Percentiles rank a stretch among this genome's conserved stretches.
Evolutionary conservation across 768 basidiomycete genomes (phyloP).

Genomic region (Mycena filopes): DNA sequence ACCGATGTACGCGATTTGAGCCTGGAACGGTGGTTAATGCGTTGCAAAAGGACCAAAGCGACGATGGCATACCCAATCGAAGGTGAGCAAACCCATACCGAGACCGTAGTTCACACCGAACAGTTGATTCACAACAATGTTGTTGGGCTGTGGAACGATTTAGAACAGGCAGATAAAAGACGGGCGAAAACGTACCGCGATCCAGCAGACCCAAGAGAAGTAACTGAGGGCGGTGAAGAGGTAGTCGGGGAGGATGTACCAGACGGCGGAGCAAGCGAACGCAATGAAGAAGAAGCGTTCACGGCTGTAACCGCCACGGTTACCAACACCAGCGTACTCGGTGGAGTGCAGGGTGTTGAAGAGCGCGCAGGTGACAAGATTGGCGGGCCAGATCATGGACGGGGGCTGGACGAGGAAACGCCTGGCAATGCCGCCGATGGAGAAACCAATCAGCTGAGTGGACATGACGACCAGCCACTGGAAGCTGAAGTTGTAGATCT

Average conservation of each 20-base stretch:
- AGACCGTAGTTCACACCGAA: slow-evolving; percentile 30
- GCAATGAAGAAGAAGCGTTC: slow-evolving; percentile 77
- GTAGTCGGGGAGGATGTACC: slow-evolving; percentile 62
- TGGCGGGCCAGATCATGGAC: slow-evolving; percentile 74
- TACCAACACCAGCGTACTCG: slow-evolving; percentile 70
- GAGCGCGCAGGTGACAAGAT: slow-evolving; percentile 74
- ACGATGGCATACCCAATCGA: slow-evolving; percentile 52
- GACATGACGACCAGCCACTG: slow-evolving; percentile 80
- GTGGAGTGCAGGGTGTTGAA: slow-evolving; percentile 84
- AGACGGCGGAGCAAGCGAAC: slow-evolving; percentile 64
- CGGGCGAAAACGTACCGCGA: background rate
- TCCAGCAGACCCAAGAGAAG: slow-evolving; percentile 58
- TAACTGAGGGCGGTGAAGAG: slow-evolving; percentile 63
- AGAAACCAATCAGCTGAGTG: slow-evolving; percentile 79
- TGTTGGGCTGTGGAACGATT: slow-evolving; percentile 4
- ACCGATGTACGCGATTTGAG: slow-evolving; percentile 67
- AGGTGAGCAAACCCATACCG: slow-evolving; percentile 53
- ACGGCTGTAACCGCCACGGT: slow-evolving; percentile 69
- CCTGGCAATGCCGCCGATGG: slow-evolving; percentile 75
- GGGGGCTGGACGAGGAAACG: slow-evolving; percentile 80
- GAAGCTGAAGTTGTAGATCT: slow-evolving; percentile 68
- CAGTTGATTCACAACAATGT: slow-evolving; percentile 32
- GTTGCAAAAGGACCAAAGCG: too few species aligned
- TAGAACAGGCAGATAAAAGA: background rate
- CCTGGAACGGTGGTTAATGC: slow-evolving; percentile 4